Evolutionary conservation across 1,139 yeast species (phyloP).

Genomic region (Ashbya aceris): DNA sequence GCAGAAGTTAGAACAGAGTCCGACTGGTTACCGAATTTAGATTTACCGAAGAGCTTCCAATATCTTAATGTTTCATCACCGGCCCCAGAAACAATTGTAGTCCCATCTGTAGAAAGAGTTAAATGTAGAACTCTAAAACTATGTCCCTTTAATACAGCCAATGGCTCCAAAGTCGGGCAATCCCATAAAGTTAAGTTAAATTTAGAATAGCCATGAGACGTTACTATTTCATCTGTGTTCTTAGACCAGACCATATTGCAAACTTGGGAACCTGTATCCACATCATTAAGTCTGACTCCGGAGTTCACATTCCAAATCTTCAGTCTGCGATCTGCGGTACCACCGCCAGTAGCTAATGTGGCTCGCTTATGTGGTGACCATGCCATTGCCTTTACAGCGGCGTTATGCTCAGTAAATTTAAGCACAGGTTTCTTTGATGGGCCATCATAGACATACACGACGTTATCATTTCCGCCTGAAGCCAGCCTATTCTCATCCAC

Average conservation of each 20-base stretch:
- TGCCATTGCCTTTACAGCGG: slow-evolving; percentile 93
- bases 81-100: slow-evolving; percentile 96
- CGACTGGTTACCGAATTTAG: slow-evolving; percentile 47
- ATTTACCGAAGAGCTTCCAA: slow-evolving; percentile 86
- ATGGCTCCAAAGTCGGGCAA: slow-evolving; percentile 84
- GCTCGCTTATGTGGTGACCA: slow-evolving; percentile 99
- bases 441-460: slow-evolving; percentile 82
- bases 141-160: slow-evolving; percentile 90
- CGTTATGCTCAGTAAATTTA: slow-evolving; percentile 73
- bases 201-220: slow-evolving; percentile 90
- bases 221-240: slow-evolving; percentile 83
- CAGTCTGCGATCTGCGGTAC: slow-evolving; percentile 86
- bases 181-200: slow-evolving; percentile 94
- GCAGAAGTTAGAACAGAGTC: slow-evolving; percentile 64
- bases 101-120: slow-evolving; percentile 93
- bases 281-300: slow-evolving; percentile 63
- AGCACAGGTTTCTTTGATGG: slow-evolving; percentile 59
- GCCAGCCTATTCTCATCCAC: slow-evolving; percentile 79
- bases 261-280: slow-evolving; percentile 92
- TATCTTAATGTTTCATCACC: slow-evolving; percentile 94
- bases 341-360: slow-evolving; percentile 90
- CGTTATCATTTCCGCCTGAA: slow-evolving; percentile 90
- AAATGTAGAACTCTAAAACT: slow-evolving; percentile 85
- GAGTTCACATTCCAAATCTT: slow-evolving; percentile 89
- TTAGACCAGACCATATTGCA: slow-evolving; percentile 92